phyloP scores from a whole-genome alignment of 371 early-diverging fungal species.

The Haplosporangium sp. region DNA sequence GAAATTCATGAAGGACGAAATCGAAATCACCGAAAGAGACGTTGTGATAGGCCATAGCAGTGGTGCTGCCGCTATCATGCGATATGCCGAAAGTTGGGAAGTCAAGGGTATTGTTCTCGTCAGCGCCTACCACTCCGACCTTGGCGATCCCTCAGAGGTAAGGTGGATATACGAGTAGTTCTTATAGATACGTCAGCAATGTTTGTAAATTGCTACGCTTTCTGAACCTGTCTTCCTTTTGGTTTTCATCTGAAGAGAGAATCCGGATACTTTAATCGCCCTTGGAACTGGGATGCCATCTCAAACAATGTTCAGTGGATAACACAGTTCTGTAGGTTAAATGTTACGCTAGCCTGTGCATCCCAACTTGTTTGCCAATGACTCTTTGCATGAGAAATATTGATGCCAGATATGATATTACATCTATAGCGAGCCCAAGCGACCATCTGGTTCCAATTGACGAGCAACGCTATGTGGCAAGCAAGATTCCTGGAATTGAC shows the following conservation, averaged over 20 bases:
- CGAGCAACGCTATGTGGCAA: slow-evolving; percentile 53
- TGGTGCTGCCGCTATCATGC: slow-evolving; percentile 42
- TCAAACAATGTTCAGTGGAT: slow-evolving; percentile 50
- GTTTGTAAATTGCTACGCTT: neutral
- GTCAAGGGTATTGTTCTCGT: slow-evolving; percentile 55
- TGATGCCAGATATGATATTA: too few species aligned
- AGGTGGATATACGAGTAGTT: neutral
- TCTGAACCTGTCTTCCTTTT: neutral
- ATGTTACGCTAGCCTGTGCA: neutral
- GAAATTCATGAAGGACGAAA: slow-evolving; percentile 45
- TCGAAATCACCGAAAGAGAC: slow-evolving; percentile 39
- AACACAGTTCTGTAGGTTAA: slow-evolving; percentile 47
- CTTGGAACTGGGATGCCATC: slow-evolving; percentile 57
- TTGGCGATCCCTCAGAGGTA: slow-evolving; percentile 51
- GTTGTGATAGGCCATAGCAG: slow-evolving; percentile 55
- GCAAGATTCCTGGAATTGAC: slow-evolving; percentile 36
- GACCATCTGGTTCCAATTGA: slow-evolving; percentile 55
- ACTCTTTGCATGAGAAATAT: too few species aligned
- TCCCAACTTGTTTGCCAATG: too few species aligned
- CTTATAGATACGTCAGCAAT: neutral
- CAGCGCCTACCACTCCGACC: slow-evolving; percentile 55
- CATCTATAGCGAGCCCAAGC: slow-evolving; percentile 33
- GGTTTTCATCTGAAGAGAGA: slow-evolving; percentile 16
- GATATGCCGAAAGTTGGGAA: slow-evolving; percentile 43
- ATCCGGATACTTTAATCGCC: slow-evolving; percentile 53